Evolutionary conservation across 129 eudicot species (phyloP).

Genomic region (Arctium lappa): DNA sequence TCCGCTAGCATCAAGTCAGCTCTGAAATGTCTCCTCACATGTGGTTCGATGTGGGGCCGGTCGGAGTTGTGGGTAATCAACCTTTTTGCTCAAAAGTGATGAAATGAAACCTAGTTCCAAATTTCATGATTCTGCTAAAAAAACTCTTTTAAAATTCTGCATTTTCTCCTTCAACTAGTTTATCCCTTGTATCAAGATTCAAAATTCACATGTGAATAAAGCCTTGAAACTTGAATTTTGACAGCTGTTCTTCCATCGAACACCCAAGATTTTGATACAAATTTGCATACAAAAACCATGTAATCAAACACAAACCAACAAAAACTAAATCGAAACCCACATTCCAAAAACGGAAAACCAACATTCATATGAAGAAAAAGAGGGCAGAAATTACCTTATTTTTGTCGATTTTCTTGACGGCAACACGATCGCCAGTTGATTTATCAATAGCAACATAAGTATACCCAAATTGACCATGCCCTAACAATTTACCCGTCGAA

Average conservation of each 20-base stretch:
- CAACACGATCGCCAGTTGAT: constrained; percentile 81
- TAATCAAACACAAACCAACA: neutral
- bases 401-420: constrained; percentile 95
- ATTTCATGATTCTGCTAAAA: no score
- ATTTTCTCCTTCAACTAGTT: no score
- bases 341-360: neutral
- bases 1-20: neutral
- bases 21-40: neutral
- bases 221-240: no score
- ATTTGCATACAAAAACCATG: neutral
- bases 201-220: neutral
- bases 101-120: no score
- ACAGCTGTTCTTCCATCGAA: neutral
- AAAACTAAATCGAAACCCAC: neutral
- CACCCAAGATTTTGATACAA: neutral
- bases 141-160: no score
- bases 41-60: neutral
- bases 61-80: neutral
- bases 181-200: neutral
- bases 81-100: no score
- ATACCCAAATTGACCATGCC: constrained; percentile 96
- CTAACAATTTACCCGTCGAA: constrained; percentile 80
- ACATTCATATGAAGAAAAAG: neutral
- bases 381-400: constrained; percentile 49
- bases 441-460: constrained; percentile 89